These are phyloP conservation scores for Penicillium pulvis DNA, from an alignment of 495 filamentous ascomycete species.

Conservation along the genomic window DNA sequence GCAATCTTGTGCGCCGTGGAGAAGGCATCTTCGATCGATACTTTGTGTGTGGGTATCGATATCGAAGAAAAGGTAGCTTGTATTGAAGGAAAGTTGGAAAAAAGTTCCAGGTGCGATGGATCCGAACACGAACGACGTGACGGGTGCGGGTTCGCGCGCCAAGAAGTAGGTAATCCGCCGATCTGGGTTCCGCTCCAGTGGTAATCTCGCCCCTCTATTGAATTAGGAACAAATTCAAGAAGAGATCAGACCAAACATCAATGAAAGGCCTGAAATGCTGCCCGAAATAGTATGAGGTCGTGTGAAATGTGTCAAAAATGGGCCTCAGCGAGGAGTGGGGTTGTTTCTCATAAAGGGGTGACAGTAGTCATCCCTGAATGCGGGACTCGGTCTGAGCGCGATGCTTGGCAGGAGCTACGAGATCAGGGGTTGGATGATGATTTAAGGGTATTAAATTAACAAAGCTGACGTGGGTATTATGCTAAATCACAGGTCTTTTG, in stretches of 20 bases:
- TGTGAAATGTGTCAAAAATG: constrained; percentile 11
- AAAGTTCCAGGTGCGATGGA: background rate
- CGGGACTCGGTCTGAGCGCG: constrained; percentile 14
- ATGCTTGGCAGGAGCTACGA: constrained; percentile 15
- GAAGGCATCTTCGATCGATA: constrained; percentile 62
- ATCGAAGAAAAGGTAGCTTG: background rate
- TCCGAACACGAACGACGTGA: constrained; percentile 5
- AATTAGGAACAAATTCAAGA: background rate
- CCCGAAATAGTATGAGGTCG: background rate
- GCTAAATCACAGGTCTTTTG: constrained; percentile 29
- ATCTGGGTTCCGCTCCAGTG: background rate
- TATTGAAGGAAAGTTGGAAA: background rate
- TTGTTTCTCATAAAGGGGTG: constrained; percentile 1
- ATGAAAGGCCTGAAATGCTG: background rate
- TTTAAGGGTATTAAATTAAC: constrained; percentile 4
- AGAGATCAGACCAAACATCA: background rate
- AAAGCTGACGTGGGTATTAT: constrained; percentile 32
- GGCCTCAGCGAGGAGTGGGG: background rate
- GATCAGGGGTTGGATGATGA: background rate
- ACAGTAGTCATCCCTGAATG: constrained; percentile 18
- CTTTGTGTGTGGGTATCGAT: constrained; percentile 14
- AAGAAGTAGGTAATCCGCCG: constrained; percentile 6
- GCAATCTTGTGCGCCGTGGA: constrained; percentile 62
- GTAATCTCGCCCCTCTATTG: background rate
- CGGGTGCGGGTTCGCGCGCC: constrained; percentile 6